These are phyloP conservation scores for Quillaja saponaria DNA, from an alignment of 306 rosid species.

Conservation along the genomic window DNA sequence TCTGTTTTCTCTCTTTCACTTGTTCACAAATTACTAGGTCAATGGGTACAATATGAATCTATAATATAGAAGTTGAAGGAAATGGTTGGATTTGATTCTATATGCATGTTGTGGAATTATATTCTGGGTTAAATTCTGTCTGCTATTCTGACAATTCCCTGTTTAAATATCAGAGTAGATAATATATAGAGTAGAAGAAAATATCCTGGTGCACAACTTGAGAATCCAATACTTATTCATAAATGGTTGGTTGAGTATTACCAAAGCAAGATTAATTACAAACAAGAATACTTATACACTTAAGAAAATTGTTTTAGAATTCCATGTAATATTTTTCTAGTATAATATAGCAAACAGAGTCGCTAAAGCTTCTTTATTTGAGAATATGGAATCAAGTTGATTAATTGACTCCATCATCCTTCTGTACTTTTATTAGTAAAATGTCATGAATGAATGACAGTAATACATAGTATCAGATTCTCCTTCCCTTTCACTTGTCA, in stretches of 20 bases:
- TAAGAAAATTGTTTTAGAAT: no score
- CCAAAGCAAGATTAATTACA: no score
- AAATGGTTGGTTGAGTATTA: not conserved
- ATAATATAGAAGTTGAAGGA: slow-evolving; percentile 31
- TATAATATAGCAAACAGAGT: no score
- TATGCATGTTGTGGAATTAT: slow-evolving; percentile 34
- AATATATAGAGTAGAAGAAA: not conserved
- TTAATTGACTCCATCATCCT: no score
- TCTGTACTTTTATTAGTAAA: no score
- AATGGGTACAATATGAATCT: slow-evolving; percentile 27
- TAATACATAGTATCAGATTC: no score
- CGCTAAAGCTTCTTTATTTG: no score
- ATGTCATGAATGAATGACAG: no score
- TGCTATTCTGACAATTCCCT: slow-evolving; percentile 18
- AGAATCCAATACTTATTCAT: not conserved
- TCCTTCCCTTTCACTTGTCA: no score
- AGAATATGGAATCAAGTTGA: no score
- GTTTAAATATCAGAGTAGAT: not conserved
- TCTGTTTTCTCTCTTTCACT: slow-evolving; percentile 1
- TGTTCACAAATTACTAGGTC: slow-evolving; percentile 11
- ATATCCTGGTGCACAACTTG: not conserved
- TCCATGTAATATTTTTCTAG: no score
- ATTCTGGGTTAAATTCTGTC: slow-evolving; percentile 32
- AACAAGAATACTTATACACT: no score
- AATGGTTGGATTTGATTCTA: slow-evolving; percentile 35